Evolutionary conservation across 345 rosid genomes (phyloP), one percentile per base, ranked within the genome.

Genomic region (Luvunga scandens): DNA sequence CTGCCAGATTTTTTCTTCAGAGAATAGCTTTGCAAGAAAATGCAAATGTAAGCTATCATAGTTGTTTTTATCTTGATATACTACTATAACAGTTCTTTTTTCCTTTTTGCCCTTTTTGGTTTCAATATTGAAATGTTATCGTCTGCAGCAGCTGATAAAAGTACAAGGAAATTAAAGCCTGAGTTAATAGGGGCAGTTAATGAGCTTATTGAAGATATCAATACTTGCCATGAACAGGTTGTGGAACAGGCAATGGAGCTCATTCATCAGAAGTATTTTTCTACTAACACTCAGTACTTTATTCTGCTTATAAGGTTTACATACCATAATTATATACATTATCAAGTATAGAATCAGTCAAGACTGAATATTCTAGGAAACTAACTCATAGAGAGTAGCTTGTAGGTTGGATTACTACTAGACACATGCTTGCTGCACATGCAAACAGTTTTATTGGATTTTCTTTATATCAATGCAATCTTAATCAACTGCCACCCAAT

Each of bases 171-270:
- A 77, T 68, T 90, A 77, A 90, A 87, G 85, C 87, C 85, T 81
- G 81, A 83, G 42, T 86, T 90, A 68, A 86, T 89, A 56, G 88
- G 86, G 80, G 88, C 90, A 6, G 81, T 87, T 69, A 90, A 87
- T 68, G 90, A 87, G 45, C 92, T 90, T 80, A 81, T 90, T 75
- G 84, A 85, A 81, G 94, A 88, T 69, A 84, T 87, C 69, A 61
- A 82, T 72, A 85, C 81, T 18, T 90, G 91, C 75, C 91, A 86
- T 78, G 94, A 89, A 72, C 88, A 78, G 80, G 89, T 89, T 76
- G 89, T 90, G 19, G 92, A 87, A 81, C 91, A 89, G 79, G 94
- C 87, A 6, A 86, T 87, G 76, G 91, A 89, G 80, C 92, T 85
- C 76, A 89, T 88, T 73, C 92, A 90, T 83, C 94, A 90, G 14